Base-by-base conservation (phyloP, 2,329 filamentous ascomycete species). In the Dothistroma pini region DNA sequence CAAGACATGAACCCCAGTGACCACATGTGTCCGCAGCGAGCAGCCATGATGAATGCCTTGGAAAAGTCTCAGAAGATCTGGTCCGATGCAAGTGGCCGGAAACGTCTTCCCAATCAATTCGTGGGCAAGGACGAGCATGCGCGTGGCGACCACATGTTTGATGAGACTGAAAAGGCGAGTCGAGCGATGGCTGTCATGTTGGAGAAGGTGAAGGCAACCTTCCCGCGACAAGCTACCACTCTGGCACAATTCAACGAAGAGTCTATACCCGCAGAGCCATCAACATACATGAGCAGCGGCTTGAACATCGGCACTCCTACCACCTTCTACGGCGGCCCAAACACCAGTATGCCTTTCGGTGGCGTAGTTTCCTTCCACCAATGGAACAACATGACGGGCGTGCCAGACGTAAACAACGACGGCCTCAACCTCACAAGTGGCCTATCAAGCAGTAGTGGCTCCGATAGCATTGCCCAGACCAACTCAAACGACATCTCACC, bases 31-130 rank as follows among this genome's bases (percentile, higher is more conserved):
- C 71, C 68, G 21, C 63, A 61, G 14, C 67, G 69, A 38, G 56
- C 59, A 22, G 65, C 63, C 2, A 70, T 73, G 69, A 72, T 73
- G 56, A 66, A 70, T 4, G 69, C 69, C 5, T 59, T 74, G 32
- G 69, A 75, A 64, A 67, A 68, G 54, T 71, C 70, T 53, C 69
- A 74, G 44, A 61, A 60, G 54, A 73, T 74, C 14, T 75, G 71
- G 71, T 63, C 60, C 10, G 67, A 68, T 14, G 60, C 66, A 1
- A 60, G 59, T 14, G 48, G 51, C 31, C 56, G 60, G 19, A 66
- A 61, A 53, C 48, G 34, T 16, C 63, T 22, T 22, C 41, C 55
- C 8, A 56, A 22, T 19, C 62, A 61, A 16, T 58, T 69, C 34
- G 25, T 34, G 2, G 67, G 58, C n/a, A 25, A 25, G 8, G 58